Conservation (phyloP, 352 stramenopile species). For the Pilasporangium apinafurcum region DNA sequence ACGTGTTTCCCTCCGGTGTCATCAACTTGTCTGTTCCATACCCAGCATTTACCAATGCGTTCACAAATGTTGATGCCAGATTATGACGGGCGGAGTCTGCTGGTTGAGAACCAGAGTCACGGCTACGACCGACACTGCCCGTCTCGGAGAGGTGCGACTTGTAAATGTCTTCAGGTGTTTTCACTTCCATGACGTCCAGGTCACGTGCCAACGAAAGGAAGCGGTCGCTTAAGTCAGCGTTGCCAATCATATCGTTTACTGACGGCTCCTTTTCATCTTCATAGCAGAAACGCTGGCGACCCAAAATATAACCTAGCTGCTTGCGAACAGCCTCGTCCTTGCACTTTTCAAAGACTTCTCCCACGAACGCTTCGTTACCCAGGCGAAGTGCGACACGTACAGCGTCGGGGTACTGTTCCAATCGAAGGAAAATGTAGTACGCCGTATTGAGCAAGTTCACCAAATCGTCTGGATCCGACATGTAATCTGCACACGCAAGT, state of each 20-base stretch:
- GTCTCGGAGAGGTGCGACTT: slow-evolving; percentile 99
- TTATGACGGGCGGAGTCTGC: slow-evolving; percentile 98
- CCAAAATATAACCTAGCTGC: slow-evolving; percentile 97
- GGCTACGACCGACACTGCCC: slow-evolving; percentile 61
- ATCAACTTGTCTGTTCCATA: slow-evolving; percentile 97
- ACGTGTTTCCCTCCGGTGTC: slow-evolving; percentile 93
- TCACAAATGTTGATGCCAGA: slow-evolving; percentile 98
- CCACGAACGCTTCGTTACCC: slow-evolving; percentile 70
- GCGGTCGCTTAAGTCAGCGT: slow-evolving; percentile 94
- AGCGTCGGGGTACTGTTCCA: slow-evolving; percentile 94
- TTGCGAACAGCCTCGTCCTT: slow-evolving; percentile 57
- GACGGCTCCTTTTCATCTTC: slow-evolving; percentile 90
- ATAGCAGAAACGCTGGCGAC: slow-evolving; percentile 91
- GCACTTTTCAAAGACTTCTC: slow-evolving; percentile 75
- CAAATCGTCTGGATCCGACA: slow-evolving; percentile 98
- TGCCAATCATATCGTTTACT: slow-evolving; percentile 95
- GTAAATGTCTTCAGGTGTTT: slow-evolving; percentile 99
- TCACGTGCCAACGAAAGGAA: slow-evolving; percentile 96
- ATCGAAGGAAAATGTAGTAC: slow-evolving; percentile 93
- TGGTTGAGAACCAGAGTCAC: slow-evolving; percentile 65
- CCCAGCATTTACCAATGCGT: slow-evolving; percentile 98
- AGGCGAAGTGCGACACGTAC: slow-evolving; percentile 96
- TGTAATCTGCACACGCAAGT: slow-evolving; percentile 96
- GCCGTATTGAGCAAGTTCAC: slow-evolving; percentile 88
- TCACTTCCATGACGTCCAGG: slow-evolving; percentile 96